Evolutionary conservation across 805 yeast genomes (phyloP).

Genomic region (Isabelozyma heimii): DNA sequence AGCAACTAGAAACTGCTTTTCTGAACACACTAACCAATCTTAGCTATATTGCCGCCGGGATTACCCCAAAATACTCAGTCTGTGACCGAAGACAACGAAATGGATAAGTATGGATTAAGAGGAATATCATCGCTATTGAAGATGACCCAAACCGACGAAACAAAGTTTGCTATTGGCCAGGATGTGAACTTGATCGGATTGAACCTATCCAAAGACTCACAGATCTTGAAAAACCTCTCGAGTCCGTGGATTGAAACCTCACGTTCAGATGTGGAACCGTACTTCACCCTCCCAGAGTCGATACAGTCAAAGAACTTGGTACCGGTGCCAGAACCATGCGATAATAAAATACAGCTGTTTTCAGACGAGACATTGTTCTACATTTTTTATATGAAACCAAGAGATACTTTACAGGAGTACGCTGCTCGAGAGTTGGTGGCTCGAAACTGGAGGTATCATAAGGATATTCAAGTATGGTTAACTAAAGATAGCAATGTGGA

Average conservation of each 20-base stretch:
- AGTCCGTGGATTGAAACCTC: conserved; percentile 97
- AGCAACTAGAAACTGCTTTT: background rate
- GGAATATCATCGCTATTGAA: conserved; percentile 60
- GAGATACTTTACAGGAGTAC: conserved; percentile 88
- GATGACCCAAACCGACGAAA: conserved; percentile 61
- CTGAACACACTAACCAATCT: background rate
- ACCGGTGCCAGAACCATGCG: conserved; percentile 44
- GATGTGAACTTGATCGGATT: conserved; percentile 69
- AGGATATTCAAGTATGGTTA: conserved; percentile 92
- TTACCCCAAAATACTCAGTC: conserved; percentile 5
- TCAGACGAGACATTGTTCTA: conserved; percentile 92
- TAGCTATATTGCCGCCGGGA: conserved; percentile 28
- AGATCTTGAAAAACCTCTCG: conserved; percentile 64
- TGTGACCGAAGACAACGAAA: conserved; percentile 25
- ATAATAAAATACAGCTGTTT: conserved; percentile 55
- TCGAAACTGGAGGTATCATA: conserved; percentile 96
- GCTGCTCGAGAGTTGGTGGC: conserved; percentile 88
- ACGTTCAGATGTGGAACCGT: conserved; percentile 86
- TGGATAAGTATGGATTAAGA: conserved; percentile 65
- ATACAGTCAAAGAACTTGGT: conserved; percentile 29
- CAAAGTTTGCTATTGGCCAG: conserved; percentile 69
- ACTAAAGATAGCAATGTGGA: conserved; percentile 91
- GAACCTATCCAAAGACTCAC: conserved; percentile 47
- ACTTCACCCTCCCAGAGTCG: conserved; percentile 58
- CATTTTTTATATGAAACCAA: conserved; percentile 89